Conservation (phyloP, 2,329 filamentous ascomycete species). For the Phaeosphaeria sp. region DNA sequence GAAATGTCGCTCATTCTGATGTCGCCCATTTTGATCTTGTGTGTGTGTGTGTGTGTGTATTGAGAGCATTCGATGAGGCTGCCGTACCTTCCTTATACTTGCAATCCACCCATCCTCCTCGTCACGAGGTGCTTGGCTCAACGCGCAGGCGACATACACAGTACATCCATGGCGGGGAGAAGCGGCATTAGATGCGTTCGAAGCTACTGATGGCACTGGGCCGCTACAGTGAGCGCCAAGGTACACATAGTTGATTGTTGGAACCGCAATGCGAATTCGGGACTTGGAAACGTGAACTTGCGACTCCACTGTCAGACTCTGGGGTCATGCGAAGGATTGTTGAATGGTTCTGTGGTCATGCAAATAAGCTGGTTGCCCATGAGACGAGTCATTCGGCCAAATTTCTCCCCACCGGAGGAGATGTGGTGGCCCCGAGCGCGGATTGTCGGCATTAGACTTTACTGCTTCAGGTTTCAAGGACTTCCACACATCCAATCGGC, state of each 20-base stretch:
- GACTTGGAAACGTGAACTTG: background rate
- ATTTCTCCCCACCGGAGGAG: background rate
- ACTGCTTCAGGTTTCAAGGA: background rate
- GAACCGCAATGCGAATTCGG: background rate
- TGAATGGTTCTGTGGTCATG: background rate
- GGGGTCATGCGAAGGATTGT: background rate
- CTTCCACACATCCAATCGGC: background rate
- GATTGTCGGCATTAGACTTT: background rate
- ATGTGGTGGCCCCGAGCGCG: background rate
- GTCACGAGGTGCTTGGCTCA: background rate
- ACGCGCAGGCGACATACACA: background rate
- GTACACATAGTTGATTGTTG: background rate
- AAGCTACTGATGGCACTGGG: background rate
- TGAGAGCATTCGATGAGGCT: background rate
- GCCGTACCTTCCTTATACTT: background rate
- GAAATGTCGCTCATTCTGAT: background rate
- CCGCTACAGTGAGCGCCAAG: background rate
- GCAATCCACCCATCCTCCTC: background rate
- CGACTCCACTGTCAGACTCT: background rate
- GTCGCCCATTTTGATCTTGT: background rate
- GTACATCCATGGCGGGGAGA: background rate
- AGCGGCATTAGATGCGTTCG: background rate
- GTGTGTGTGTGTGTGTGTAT: background rate
- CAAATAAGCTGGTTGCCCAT: background rate
- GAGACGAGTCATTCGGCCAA: background rate